Evolutionary conservation across 2,329 filamentous ascomycete genomes (phyloP).

Genomic region (Tolypocladium nubicola): DNA sequence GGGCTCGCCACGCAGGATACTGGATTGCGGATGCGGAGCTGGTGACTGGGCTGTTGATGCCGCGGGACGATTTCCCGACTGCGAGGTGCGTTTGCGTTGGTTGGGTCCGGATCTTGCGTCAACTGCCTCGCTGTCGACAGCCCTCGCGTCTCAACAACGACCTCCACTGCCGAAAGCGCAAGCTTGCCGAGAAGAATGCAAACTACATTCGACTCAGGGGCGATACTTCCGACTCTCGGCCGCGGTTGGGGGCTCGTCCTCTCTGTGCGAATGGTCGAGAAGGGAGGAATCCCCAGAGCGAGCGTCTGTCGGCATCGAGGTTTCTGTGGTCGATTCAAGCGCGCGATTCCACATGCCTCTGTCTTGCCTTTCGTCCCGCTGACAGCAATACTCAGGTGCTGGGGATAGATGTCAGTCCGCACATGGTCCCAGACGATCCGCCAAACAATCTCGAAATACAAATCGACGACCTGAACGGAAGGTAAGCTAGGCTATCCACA

Average conservation of each 20-base stretch:
- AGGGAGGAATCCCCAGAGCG: neutral
- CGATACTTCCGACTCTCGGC: neutral
- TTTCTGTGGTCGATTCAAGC: neutral
- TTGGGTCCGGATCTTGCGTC: neutral
- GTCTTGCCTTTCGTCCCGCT: neutral
- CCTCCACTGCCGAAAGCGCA: neutral
- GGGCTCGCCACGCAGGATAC: constrained; percentile 41
- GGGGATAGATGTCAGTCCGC: constrained; percentile 61
- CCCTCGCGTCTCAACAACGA: neutral
- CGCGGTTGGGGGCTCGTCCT: neutral
- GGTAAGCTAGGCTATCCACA: constrained; percentile 25
- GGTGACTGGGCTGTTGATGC: constrained; percentile 61
- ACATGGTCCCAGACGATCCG: constrained; percentile 53
- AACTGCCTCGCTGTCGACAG: neutral
- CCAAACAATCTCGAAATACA: constrained; percentile 61
- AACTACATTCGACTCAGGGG: neutral
- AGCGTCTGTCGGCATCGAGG: neutral
- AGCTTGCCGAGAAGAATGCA: neutral
- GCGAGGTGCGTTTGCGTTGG: constrained; percentile 40
- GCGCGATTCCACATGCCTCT: neutral
- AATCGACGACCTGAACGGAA: constrained; percentile 60
- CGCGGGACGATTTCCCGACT: constrained; percentile 51
- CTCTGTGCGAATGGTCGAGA: neutral
- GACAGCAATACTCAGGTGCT: constrained; percentile 41
- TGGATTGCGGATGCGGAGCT: constrained; percentile 66